Evolutionary conservation across 352 stramenopile species (phyloP).

Genomic region (Pythium vanterpoolii): DNA sequence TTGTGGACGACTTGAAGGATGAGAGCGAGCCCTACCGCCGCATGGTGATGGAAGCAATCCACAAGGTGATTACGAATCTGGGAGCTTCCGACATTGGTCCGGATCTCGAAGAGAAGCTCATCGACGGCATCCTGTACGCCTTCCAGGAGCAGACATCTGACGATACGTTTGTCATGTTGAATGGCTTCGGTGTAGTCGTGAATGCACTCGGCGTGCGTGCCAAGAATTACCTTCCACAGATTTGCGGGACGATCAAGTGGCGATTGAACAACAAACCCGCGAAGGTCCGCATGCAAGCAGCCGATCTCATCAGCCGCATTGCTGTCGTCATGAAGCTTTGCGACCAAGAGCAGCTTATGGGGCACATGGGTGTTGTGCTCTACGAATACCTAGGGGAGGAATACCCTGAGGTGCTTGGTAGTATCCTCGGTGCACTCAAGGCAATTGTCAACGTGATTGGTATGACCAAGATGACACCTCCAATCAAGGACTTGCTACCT

Average conservation of each 20-base stretch:
- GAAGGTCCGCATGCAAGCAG: conserved; percentile 98
- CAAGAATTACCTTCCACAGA: conserved; percentile 99
- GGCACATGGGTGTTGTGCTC: conserved; percentile 97
- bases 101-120: conserved; percentile 98
- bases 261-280: conserved; percentile 98
- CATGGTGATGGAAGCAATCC: conserved; percentile 99
- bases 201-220: conserved; percentile 96
- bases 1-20: conserved; percentile 99
- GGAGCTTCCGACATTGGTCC: conserved; percentile 96
- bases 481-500: conserved; percentile 98
- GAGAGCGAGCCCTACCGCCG: conserved; percentile 98
- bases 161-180: conserved; percentile 94
- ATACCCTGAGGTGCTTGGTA: conserved; percentile 98
- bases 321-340: conserved; percentile 99
- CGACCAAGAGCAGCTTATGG: conserved; percentile 98
- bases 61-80: conserved; percentile 98
- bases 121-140: conserved; percentile 99
- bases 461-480: conserved; percentile 99
- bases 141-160: conserved; percentile 98
- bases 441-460: conserved; percentile 99
- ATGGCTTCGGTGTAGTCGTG: conserved; percentile 98
- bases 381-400: conserved; percentile 99
- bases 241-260: conserved; percentile 99
- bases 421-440: conserved; percentile 97
- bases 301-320: conserved; percentile 98